Evolutionary conservation across 2,329 filamentous ascomycete species (phyloP).

Genomic region (Hortaea sp.): DNA sequence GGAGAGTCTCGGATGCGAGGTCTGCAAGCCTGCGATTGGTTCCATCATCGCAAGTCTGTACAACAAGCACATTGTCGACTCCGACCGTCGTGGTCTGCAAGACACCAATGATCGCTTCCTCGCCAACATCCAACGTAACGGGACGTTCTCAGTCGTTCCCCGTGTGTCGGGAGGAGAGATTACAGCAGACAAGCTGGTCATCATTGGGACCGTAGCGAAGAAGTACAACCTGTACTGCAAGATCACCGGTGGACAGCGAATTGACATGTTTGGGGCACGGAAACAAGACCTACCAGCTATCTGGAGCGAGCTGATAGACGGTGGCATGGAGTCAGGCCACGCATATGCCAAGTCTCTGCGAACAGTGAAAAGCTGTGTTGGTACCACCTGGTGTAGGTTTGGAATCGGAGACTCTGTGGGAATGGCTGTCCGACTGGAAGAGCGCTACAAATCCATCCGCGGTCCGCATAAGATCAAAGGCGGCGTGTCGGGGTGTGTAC

Average conservation of each 20-base stretch:
- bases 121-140: slow-evolving; percentile 83
- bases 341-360: slow-evolving; percentile 82
- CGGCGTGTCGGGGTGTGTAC: slow-evolving; percentile 81
- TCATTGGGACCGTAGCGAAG: slow-evolving; percentile 74
- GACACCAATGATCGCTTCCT: slow-evolving; percentile 86
- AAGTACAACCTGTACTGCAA: slow-evolving; percentile 81
- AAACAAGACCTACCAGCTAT: slow-evolving; percentile 78
- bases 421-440: slow-evolving; percentile 77
- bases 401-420: slow-evolving; percentile 85
- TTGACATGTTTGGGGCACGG: slow-evolving; percentile 84
- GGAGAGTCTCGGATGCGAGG: slow-evolving; percentile 69
- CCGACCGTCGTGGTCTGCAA: slow-evolving; percentile 61
- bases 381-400: slow-evolving; percentile 82
- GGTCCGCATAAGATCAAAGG: slow-evolving; percentile 78
- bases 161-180: slow-evolving; percentile 79
- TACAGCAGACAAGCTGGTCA: slow-evolving; percentile 73
- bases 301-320: slow-evolving; percentile 70
- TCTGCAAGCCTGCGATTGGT: slow-evolving; percentile 73
- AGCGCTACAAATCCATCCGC: slow-evolving; percentile 87
- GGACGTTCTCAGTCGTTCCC: slow-evolving; percentile 81
- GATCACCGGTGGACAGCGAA: slow-evolving; percentile 83
- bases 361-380: slow-evolving; percentile 86
- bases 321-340: slow-evolving; percentile 82
- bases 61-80: slow-evolving; percentile 73
- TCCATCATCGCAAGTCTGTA: slow-evolving; percentile 74